A percentile compares a stretch with the other conserved stretches of the same genome.
Evolutionary conservation across 345 rosid genomes (phyloP).

Genomic region (Pistacia vera): DNA sequence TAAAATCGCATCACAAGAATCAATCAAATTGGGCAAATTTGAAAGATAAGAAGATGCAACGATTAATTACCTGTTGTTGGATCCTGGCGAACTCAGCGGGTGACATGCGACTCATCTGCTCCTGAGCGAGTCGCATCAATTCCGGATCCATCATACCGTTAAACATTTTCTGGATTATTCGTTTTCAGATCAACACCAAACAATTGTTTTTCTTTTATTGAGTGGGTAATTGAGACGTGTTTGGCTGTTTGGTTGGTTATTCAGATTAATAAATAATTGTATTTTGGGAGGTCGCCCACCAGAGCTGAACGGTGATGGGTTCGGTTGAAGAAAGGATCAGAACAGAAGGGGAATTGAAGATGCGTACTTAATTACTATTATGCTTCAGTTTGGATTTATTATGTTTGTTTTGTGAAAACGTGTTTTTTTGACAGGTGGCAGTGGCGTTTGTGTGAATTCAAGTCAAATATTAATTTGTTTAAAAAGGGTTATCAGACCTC

Average conservation of each 20-base stretch:
- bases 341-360: background rate
- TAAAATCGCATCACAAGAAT: background rate
- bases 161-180: conserved; percentile 37
- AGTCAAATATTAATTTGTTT: no score
- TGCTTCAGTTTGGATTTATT: background rate
- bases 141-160: conserved; percentile 98
- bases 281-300: conserved; percentile 2
- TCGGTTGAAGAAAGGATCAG: background rate
- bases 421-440: background rate
- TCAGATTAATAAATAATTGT: no score
- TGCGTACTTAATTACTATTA: background rate
- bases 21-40: no score
- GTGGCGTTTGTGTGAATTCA: no score
- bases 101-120: conserved; percentile 95
- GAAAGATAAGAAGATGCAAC: no score
- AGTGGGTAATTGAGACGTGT: background rate
- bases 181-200: background rate
- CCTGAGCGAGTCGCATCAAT: conserved; percentile 83
- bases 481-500: no score
- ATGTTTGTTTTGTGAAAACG: background rate
- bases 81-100: conserved; percentile 78
- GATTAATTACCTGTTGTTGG: conserved; percentile 53
- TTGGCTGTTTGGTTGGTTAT: background rate
- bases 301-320: background rate
- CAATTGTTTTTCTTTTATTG: no score